phyloP scores from a whole-genome alignment of 2,329 filamentous ascomycete species.

The Trichoderma koningii region DNA sequence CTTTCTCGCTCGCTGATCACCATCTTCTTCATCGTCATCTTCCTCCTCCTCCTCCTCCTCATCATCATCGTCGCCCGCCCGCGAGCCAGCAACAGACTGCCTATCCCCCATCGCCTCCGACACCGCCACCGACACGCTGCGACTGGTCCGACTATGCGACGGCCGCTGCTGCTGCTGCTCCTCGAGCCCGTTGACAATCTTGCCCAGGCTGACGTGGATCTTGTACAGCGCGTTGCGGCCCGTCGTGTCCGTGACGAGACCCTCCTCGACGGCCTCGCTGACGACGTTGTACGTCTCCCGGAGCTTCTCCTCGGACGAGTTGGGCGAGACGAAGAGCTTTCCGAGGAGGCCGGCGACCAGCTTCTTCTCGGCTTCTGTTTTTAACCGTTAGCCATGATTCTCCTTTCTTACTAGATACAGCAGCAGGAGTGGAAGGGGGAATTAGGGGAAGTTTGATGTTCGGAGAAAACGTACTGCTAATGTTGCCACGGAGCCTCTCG shows the following conservation, averaged over 20 bases:
- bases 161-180: conserved; percentile 41
- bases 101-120: conserved; percentile 40
- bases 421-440: too few species aligned
- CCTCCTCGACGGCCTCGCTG: conserved; percentile 63
- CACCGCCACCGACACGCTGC: conserved; percentile 45
- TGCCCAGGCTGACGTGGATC: conserved; percentile 66
- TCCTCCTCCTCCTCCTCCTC: not conserved
- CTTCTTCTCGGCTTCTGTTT: conserved; percentile 81
- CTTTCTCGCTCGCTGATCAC: too few species aligned
- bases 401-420: not conserved
- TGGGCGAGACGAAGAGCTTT: conserved; percentile 77
- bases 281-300: conserved; percentile 60
- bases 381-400: conserved; percentile 35
- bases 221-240: conserved; percentile 68
- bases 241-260: conserved; percentile 60
- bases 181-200: conserved; percentile 64
- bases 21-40: too few species aligned
- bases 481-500: conserved; percentile 67
- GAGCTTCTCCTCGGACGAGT: conserved; percentile 61
- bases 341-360: conserved; percentile 73
- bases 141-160: conserved; percentile 45
- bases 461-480: conserved; percentile 60
- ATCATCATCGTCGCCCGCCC: conserved; percentile 46
- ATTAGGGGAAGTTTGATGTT: not conserved
- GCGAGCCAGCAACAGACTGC: conserved; percentile 37